Evolutionary conservation across 106 monocot species (phyloP).

Genomic region (Acanthochlamys bracteata): DNA sequence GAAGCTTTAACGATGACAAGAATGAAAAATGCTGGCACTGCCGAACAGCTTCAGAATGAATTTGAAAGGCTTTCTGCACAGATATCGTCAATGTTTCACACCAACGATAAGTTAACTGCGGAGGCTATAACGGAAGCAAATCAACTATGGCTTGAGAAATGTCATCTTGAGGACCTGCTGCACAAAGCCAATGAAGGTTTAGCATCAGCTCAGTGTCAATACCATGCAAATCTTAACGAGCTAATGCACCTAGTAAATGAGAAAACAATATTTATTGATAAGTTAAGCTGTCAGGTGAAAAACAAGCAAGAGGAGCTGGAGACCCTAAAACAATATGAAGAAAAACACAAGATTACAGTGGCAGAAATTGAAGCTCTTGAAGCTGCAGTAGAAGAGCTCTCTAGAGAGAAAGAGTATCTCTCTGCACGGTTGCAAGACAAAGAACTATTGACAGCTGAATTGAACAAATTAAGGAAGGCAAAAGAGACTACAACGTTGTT

Average conservation of each 20-base stretch:
- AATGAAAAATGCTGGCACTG: slow-evolving; percentile 42
- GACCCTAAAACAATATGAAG: slow-evolving; percentile 35
- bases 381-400: slow-evolving; percentile 35
- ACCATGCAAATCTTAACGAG: slow-evolving; percentile 48
- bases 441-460: slow-evolving; percentile 19
- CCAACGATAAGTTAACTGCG: slow-evolving; percentile 59
- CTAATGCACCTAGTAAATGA: slow-evolving; percentile 48
- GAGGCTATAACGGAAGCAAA: slow-evolving; percentile 49
- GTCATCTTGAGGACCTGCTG: slow-evolving; percentile 40
- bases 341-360: slow-evolving; percentile 29
- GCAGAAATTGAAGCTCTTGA: slow-evolving; percentile 44
- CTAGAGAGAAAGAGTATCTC: slow-evolving; percentile 33
- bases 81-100: slow-evolving; percentile 49
- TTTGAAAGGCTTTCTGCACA: slow-evolving; percentile 44
- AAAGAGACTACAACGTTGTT: slow-evolving; percentile 24
- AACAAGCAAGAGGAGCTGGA: slow-evolving; percentile 50
- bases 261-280: slow-evolving; percentile 61
- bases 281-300: slow-evolving; percentile 40
- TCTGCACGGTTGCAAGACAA: slow-evolving; percentile 31
- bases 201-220: slow-evolving; percentile 27
- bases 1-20: slow-evolving; percentile 50
- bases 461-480: slow-evolving; percentile 23
- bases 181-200: slow-evolving; percentile 50
- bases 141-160: slow-evolving; percentile 49
- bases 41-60: slow-evolving; percentile 68